Base-by-base conservation (phyloP, 345 rosid genomes). In the Eucalyptus polybractea region DNA sequence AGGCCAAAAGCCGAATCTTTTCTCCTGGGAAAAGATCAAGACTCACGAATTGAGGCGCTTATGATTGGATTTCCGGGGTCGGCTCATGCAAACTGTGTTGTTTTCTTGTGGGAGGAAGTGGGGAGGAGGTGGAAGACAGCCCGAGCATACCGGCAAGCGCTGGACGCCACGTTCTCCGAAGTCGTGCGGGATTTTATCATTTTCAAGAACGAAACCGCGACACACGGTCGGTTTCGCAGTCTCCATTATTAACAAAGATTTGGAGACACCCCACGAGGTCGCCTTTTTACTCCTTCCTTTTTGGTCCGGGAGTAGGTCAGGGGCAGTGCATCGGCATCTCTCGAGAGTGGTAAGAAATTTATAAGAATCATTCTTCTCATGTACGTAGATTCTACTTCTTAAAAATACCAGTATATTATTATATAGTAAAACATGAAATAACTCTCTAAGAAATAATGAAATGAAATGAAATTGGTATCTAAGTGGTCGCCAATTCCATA, bases 401-500 rank as follows among this genome's bases (percentile, higher is more conserved):
- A 22, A 11, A 76, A 40, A 40, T 40, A 22, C 45, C 4, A 6
- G 7, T 33, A 33, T 33, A 5, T 33, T 33, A 5, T 17, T 9
- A 33, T 31, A 33, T 5, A 33, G 29, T 24, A 10, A 56, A 10
- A 56, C 29, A 24, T 9, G 6, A 56, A 56, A 56, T 56, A 56
- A 56, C 29, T 24, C 62, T 56, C 13, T 24, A 24, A 5, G 6
- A 56, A 24, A 56, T 56, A 24, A 56, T 56, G 12, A 56, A 56
- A 56, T 56, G 11, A 56, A 56, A 56, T 4, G 62, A 56, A 56
- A 56, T 24, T 56, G 1, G 29, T 56, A 24, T 56, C 1, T 24
- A 56, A 24, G 29, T 56, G 29, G 12, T 56, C 0, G 0, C 27
- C 6, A 1, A 24, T 56, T 56, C 25, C 62, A 9, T 56, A 1